phyloP scores from a whole-genome alignment of 2,329 filamentous ascomycete species.

The Aspergillus thermomutatus region DNA sequence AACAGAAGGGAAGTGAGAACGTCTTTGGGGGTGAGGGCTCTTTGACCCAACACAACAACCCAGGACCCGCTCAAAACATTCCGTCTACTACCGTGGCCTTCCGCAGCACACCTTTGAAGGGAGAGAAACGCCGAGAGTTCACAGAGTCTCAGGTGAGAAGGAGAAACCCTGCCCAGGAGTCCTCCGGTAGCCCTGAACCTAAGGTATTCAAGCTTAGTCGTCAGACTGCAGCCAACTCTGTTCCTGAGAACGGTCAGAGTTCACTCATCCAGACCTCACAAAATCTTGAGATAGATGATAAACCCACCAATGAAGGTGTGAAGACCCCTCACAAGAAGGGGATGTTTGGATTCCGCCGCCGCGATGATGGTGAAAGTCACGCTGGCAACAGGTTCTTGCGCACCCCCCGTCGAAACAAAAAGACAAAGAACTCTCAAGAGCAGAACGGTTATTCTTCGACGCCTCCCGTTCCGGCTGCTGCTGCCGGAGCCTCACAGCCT shows the following conservation, averaged over 20 bases:
- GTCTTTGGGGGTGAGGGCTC: not conserved
- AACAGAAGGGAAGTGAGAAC: not conserved
- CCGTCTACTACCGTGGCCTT: constrained; percentile 1
- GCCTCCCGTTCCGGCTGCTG: not conserved
- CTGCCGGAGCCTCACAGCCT: not conserved
- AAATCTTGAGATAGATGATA: not conserved
- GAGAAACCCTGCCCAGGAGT: constrained; percentile 3
- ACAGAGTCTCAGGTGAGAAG: not conserved
- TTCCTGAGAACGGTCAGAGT: not conserved
- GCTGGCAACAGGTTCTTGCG: constrained; percentile 5
- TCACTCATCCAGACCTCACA: not conserved
- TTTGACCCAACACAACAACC: constrained; percentile 5
- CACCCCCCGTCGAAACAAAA: constrained; percentile 4
- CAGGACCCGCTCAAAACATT: not conserved
- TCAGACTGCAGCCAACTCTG: not conserved
- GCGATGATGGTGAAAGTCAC: constrained; percentile 7
- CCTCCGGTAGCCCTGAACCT: constrained; percentile 5
- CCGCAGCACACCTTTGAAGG: not conserved
- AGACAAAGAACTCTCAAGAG: not conserved
- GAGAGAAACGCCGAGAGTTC: not conserved
- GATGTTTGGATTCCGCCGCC: constrained; percentile 16
- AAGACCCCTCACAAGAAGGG: constrained; percentile 14
- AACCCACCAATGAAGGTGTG: not conserved
- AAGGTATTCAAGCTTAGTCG: not conserved
- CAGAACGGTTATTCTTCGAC: constrained; percentile 3